These are phyloP conservation scores for Ophiostoma tasmaniense DNA, from an alignment of 2,329 filamentous ascomycete species.

Conservation along the genomic window DNA sequence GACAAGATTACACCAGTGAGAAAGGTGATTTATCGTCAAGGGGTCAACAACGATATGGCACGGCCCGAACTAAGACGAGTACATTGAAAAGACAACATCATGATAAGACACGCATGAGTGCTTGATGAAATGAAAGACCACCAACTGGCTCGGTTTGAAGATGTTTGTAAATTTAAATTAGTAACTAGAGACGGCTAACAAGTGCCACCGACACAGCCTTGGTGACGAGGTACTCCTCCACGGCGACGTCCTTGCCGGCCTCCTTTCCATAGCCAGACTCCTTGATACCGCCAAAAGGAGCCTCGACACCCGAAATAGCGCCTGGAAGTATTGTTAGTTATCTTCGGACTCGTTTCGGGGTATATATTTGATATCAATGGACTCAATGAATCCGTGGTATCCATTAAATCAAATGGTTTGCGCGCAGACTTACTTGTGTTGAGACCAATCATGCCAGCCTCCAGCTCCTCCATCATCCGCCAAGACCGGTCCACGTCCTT, in stretches of 20 bases:
- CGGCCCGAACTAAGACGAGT: not conserved
- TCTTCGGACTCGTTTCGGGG: not conserved
- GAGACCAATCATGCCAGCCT: conserved; percentile 54
- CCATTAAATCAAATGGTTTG: not conserved
- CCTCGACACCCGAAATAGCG: conserved; percentile 17
- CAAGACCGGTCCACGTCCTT: conserved; percentile 28
- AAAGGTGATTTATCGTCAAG: not conserved
- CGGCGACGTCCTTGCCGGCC: conserved; percentile 33
- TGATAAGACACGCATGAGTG: not conserved
- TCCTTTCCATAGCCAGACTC: conserved; percentile 23
- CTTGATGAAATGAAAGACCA: not conserved
- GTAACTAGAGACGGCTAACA: not conserved
- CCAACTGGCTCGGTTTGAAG: not conserved
- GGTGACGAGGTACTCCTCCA: conserved; percentile 37
- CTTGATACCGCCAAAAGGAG: conserved; percentile 24
- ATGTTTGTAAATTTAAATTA: not conserved
- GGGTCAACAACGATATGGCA: not conserved
- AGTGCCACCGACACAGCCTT: conserved; percentile 19
- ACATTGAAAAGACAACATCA: not conserved
- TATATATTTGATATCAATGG: not conserved
- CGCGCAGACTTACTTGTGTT: conserved; percentile 20
- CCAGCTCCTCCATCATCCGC: conserved; percentile 40
- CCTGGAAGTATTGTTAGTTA: not conserved
- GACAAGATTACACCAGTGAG: not conserved
- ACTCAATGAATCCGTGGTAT: not conserved